Evolutionary conservation across 2,329 filamentous ascomycete genomes (phyloP).

Genomic region (Rhynchosporium agropyri): DNA sequence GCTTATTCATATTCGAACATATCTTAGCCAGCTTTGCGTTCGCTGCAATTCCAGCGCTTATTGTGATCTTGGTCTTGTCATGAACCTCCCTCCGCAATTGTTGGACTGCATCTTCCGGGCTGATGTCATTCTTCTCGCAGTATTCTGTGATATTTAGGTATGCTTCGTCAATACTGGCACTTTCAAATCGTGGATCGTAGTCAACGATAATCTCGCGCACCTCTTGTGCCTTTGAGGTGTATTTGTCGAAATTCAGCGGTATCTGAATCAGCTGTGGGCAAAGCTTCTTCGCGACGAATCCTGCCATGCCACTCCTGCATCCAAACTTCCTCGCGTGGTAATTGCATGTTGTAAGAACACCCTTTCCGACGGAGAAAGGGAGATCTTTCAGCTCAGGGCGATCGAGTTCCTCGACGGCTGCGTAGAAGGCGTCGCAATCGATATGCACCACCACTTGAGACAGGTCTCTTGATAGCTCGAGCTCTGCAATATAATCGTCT

Average conservation of each 20-base stretch:
- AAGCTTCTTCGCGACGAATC: constrained; percentile 91
- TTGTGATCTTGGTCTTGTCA: constrained; percentile 77
- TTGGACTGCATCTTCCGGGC: constrained; percentile 72
- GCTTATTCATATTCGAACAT: constrained; percentile 93
- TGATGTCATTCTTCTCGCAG: constrained; percentile 68
- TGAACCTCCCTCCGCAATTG: constrained; percentile 78
- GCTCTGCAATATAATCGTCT: constrained; percentile 77
- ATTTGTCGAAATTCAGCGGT: constrained; percentile 87
- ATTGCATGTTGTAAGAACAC: constrained; percentile 72
- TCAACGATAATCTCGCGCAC: constrained; percentile 77
- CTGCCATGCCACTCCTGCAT: constrained; percentile 92
- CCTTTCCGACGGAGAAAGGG: constrained; percentile 85
- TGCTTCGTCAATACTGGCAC: constrained; percentile 92
- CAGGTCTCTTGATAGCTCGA: constrained; percentile 79
- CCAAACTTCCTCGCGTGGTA: constrained; percentile 90
- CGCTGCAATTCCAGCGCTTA: constrained; percentile 91
- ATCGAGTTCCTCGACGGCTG: constrained; percentile 85
- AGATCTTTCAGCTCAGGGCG: constrained; percentile 81
- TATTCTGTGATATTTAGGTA: constrained; percentile 94
- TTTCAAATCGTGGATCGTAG: constrained; percentile 93
- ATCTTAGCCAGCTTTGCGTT: constrained; percentile 96
- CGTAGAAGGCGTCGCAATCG: constrained; percentile 97
- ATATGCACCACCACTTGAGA: constrained; percentile 86
- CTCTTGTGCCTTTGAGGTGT: constrained; percentile 85
- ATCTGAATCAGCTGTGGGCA: constrained; percentile 84